Conservation (phyloP, 768 basidiomycete genomes). For the Tylopilus sp. region DNA sequence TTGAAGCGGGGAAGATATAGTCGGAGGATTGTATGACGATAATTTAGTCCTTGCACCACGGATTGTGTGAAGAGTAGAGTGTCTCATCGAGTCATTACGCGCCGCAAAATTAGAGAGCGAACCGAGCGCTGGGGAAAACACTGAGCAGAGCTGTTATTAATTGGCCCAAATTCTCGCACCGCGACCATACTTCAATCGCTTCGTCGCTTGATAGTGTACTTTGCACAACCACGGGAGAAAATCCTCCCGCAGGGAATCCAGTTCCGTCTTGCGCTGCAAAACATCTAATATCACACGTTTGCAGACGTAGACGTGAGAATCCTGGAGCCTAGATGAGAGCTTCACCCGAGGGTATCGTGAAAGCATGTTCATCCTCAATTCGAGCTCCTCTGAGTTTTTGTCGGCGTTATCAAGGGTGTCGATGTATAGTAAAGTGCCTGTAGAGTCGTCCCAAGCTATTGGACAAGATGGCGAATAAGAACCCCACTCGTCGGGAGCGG, state of each 20-base stretch:
- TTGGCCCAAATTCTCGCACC: slow-evolving; percentile 35
- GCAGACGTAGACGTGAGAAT: slow-evolving; percentile 92
- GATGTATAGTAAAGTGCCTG: slow-evolving; percentile 67
- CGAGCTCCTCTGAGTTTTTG: slow-evolving; percentile 64
- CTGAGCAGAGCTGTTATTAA: background rate
- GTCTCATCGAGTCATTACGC: slow-evolving; percentile 42
- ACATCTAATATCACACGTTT: slow-evolving; percentile 68
- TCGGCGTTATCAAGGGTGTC: slow-evolving; percentile 70
- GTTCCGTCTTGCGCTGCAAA: slow-evolving; percentile 60
- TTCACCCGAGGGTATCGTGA: slow-evolving; percentile 72
- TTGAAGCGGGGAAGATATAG: slow-evolving; percentile 19
- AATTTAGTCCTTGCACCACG: slow-evolving; percentile 17
- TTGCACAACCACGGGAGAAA: slow-evolving; percentile 93
- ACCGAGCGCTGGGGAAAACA: slow-evolving; percentile 39
- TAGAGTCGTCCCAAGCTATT: slow-evolving; percentile 65
- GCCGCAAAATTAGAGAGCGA: slow-evolving; percentile 42
- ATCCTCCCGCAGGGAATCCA: slow-evolving; percentile 85
- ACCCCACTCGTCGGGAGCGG: slow-evolving; percentile 67
- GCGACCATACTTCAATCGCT: slow-evolving; percentile 55
- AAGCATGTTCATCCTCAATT: slow-evolving; percentile 72
- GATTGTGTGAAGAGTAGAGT: slow-evolving; percentile 49
- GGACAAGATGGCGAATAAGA: slow-evolving; percentile 40
- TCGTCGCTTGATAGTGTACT: slow-evolving; percentile 67
- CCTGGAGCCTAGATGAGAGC: slow-evolving; percentile 65
- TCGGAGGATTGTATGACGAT: slow-evolving; percentile 1